phyloP scores from a whole-genome alignment of 2,329 filamentous ascomycete genomes.

The Aspergillus sp. region DNA sequence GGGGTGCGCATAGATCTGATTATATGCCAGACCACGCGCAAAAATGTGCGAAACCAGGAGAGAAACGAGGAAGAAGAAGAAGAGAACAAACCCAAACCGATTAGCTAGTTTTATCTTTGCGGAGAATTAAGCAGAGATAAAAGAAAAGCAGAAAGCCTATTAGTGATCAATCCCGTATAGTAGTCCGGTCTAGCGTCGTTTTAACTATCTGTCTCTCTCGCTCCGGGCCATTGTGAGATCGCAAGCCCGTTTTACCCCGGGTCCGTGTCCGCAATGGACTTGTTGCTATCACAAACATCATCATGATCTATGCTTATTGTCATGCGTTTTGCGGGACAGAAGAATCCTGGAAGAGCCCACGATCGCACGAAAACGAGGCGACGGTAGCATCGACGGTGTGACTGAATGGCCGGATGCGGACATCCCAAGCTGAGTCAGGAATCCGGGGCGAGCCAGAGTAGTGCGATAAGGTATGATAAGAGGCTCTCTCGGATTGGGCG shows the following conservation, averaged over 20 bases:
- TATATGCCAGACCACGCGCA: background rate
- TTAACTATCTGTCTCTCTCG: too few relatives aligned
- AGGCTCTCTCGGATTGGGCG: too few relatives aligned
- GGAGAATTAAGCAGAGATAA: background rate
- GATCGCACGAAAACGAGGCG: background rate
- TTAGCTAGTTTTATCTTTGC: too few relatives aligned
- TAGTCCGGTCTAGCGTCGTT: too few relatives aligned
- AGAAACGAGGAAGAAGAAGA: background rate
- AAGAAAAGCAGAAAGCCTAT: background rate
- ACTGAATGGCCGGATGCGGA: background rate
- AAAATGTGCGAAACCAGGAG: background rate
- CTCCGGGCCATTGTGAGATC: too few relatives aligned
- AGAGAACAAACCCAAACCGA: background rate
- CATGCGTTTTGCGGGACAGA: too few relatives aligned
- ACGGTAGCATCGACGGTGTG: background rate
- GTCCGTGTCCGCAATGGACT: too few relatives aligned
- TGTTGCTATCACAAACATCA: background rate
- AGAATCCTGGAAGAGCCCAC: background rate
- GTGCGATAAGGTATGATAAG: too few relatives aligned
- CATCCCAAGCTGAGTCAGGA: background rate
- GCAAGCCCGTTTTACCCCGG: too few relatives aligned
- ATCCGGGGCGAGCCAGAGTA: background rate
- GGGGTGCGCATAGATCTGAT: background rate
- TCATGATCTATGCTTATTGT: background rate
- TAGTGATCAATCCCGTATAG: too few relatives aligned